Evolutionary conservation across 208 protist species (phyloP).

Genomic region (Acanthamoeba rhysodes): DNA sequence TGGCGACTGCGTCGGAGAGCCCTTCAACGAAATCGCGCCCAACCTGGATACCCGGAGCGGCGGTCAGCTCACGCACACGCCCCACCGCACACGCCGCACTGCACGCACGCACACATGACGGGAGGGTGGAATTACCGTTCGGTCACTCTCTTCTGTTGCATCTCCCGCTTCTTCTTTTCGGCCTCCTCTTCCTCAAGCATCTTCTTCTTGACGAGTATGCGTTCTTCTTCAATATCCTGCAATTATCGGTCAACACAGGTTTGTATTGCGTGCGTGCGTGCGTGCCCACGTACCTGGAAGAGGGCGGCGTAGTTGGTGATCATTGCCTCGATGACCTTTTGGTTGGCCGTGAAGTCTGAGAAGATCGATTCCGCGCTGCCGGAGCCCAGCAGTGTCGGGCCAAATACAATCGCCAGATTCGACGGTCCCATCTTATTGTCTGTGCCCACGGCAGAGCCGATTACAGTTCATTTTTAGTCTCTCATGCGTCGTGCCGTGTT

Average conservation of each 20-base stretch:
- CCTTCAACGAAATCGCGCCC: not conserved
- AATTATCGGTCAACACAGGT: not conserved
- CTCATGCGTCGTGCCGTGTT: not conserved
- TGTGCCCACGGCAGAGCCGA: not conserved
- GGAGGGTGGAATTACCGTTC: not conserved
- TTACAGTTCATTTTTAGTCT: not conserved
- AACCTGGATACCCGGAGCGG: not conserved
- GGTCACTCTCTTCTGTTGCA: conserved; percentile 18
- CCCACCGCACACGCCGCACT: not conserved
- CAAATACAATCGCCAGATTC: conserved; percentile 70
- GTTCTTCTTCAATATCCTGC: conserved; percentile 38
- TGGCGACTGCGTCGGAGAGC: not conserved
- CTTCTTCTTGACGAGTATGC: conserved; percentile 16
- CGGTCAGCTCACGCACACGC: not conserved
- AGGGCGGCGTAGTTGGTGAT: conserved; percentile 17
- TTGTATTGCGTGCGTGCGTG: too few species aligned
- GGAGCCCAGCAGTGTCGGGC: conserved; percentile 29
- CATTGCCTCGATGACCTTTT: conserved; percentile 60
- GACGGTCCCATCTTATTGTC: conserved; percentile 66
- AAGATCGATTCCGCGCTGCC: conserved; percentile 46
- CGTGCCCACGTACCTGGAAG: not conserved
- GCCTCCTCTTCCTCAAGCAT: conserved; percentile 58
- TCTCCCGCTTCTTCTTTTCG: conserved; percentile 38
- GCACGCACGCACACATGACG: not conserved
- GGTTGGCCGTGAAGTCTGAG: conserved; percentile 54